phyloP scores from a whole-genome alignment of 2,329 filamentous ascomycete genomes.

The Teratosphaeria zuluensis region DNA sequence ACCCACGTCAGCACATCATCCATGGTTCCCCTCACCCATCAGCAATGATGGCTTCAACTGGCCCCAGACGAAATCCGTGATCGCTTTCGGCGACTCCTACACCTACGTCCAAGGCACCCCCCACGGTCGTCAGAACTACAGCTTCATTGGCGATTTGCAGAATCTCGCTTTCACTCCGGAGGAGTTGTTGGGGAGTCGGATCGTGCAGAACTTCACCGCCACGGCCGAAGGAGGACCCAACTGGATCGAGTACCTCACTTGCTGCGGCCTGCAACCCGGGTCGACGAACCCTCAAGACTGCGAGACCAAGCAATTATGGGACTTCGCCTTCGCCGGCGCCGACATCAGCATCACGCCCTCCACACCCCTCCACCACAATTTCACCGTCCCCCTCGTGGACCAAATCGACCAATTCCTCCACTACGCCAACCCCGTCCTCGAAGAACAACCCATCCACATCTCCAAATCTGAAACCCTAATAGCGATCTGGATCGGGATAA shows the following conservation, averaged over 20 bases:
- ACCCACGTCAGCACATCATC: no score
- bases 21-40: no score
- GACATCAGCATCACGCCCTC: conserved; percentile 1
- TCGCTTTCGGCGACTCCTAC: conserved; percentile 44
- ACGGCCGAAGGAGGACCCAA: conserved; percentile 46
- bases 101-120: conserved; percentile 45
- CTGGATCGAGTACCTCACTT: conserved; percentile 46
- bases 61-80: conserved; percentile 10
- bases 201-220: conserved; percentile 42
- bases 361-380: conserved; percentile 4
- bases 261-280: conserved; percentile 34
- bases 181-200: conserved; percentile 38
- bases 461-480: no score
- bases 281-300: conserved; percentile 2
- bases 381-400: conserved; percentile 2
- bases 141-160: conserved; percentile 46
- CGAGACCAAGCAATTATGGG: conserved; percentile 4
- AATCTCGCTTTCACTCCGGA: conserved; percentile 36
- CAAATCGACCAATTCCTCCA: no score
- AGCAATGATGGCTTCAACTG: no score
- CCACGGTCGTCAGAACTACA: conserved; percentile 40
- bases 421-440: no score
- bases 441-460: conserved; percentile 3
- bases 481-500: conserved; percentile 46
- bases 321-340: conserved; percentile 5